These are phyloP conservation scores for Thelephora terrestris DNA, from an alignment of 1,284 basidiomycete species.

Conservation along the genomic window DNA sequence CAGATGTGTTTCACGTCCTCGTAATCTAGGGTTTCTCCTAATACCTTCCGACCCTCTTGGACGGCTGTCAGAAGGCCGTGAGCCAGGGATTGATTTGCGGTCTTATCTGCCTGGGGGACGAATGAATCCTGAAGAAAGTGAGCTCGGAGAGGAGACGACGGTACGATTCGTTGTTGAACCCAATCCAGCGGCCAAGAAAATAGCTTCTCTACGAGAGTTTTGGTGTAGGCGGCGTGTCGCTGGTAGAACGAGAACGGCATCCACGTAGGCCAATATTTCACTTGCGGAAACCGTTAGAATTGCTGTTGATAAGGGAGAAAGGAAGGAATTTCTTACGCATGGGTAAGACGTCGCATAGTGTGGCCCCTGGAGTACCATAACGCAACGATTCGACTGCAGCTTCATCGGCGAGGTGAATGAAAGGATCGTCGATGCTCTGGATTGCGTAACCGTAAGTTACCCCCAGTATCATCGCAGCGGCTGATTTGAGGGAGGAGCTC, in stretches of 20 bases:
- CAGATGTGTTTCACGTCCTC: too few relatives aligned
- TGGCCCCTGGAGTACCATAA: slow-evolving; percentile 11
- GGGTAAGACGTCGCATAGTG: slow-evolving; percentile 20
- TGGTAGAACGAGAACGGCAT: slow-evolving; percentile 20
- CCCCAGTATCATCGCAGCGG: slow-evolving; percentile 14
- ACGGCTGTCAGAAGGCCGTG: slow-evolving; percentile 7
- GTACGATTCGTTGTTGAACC: slow-evolving; percentile 16
- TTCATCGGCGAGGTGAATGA: slow-evolving; percentile 13
- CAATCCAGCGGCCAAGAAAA: slow-evolving; percentile 16
- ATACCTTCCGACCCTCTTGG: too few relatives aligned
- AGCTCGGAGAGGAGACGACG: not conserved
- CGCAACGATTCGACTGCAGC: slow-evolving; percentile 4
- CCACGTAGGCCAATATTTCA: slow-evolving; percentile 18
- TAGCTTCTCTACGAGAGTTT: slow-evolving; percentile 10
- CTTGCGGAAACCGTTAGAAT: slow-evolving; percentile 3
- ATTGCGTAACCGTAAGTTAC: slow-evolving; percentile 17
- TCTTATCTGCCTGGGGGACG: slow-evolving; percentile 11
- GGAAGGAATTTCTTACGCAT: slow-evolving; percentile 8
- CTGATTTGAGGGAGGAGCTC: slow-evolving; percentile 11
- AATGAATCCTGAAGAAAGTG: not conserved
- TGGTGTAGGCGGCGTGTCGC: slow-evolving; percentile 12
- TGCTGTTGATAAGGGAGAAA: too few relatives aligned
- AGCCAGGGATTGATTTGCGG: slow-evolving; percentile 16
- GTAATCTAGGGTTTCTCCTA: too few relatives aligned
- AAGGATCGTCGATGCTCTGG: slow-evolving; percentile 5